These are phyloP conservation scores for Lepidium sativum DNA, from an alignment of 345 rosid genomes.

Conservation along the genomic window DNA sequence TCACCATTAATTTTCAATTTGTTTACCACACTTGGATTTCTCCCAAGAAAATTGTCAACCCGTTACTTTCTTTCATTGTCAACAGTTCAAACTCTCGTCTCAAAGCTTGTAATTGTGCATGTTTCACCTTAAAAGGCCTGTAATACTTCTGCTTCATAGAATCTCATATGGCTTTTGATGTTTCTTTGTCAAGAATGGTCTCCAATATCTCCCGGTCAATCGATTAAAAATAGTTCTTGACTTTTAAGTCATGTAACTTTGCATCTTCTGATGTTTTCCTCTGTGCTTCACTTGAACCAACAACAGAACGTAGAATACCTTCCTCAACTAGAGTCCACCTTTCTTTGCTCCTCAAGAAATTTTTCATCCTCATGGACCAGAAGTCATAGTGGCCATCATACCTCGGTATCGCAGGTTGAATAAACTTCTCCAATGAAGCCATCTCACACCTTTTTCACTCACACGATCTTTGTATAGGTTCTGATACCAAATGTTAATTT, in stretches of 20 bases:
- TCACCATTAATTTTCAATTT: not conserved
- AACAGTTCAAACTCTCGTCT: not conserved
- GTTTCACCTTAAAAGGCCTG: not conserved
- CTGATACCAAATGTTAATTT: too few relatives aligned
- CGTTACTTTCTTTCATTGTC: not conserved
- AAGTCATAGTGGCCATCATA: conserved; percentile 2
- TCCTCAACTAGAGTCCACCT: not conserved
- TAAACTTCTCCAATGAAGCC: not conserved
- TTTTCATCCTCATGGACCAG: not conserved
- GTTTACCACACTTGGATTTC: not conserved
- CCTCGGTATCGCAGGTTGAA: not conserved
- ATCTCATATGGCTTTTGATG: not conserved
- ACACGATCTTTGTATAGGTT: too few relatives aligned
- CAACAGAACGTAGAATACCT: not conserved
- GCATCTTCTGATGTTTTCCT: not conserved
- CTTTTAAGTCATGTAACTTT: not conserved
- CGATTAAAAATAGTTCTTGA: not conserved
- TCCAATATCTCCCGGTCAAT: not conserved
- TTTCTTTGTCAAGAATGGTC: not conserved
- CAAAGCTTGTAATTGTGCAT: too few relatives aligned
- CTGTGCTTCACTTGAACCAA: not conserved
- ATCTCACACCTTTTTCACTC: too few relatives aligned
- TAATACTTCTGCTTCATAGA: not conserved
- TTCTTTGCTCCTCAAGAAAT: not conserved
- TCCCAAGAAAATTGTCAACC: not conserved